Percentiles rank a stretch among this genome's conserved stretches.
Evolutionary conservation across 2,329 filamentous ascomycete species (phyloP).

Genomic region (Xylariomycetidae sp.): DNA sequence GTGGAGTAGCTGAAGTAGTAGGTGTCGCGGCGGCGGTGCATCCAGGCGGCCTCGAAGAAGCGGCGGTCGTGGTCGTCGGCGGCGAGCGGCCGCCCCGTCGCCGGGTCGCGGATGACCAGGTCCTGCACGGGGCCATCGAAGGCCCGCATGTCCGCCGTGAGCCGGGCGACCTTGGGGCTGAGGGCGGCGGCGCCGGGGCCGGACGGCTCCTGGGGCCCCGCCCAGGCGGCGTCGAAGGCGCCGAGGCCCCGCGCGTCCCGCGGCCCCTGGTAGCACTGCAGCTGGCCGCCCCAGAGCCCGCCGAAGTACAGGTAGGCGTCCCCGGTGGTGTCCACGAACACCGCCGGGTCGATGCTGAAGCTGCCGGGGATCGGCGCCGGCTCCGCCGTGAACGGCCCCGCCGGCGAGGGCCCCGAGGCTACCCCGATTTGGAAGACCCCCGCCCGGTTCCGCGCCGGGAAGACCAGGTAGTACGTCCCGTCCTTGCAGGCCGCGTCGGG

Average conservation of each 20-base stretch:
- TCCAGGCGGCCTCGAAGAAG: constrained; percentile 78
- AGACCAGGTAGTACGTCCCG: constrained; percentile 64
- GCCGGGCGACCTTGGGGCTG: constrained; percentile 58
- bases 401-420: constrained; percentile 55
- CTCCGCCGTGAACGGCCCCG: constrained; percentile 65
- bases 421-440: constrained; percentile 71
- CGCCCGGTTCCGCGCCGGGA: constrained; percentile 66
- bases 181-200: constrained; percentile 53
- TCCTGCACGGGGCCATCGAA: constrained; percentile 53
- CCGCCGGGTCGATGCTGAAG: constrained; percentile 72
- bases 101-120: constrained; percentile 57
- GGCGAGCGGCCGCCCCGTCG: constrained; percentile 51
- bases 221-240: constrained; percentile 48
- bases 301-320: constrained; percentile 68
- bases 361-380: constrained; percentile 59
- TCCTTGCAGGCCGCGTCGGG: constrained; percentile 66
- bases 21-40: constrained; percentile 63
- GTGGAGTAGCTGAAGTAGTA: constrained; percentile 78
- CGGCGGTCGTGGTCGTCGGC: constrained; percentile 66
- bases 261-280: constrained; percentile 62
- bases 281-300: constrained; percentile 73
- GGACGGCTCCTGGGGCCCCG: constrained; percentile 52
- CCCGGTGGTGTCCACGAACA: constrained; percentile 64
- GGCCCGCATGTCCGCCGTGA: constrained; percentile 59
- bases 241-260: constrained; percentile 20